Evolutionary conservation across 257 asterid species (phyloP).

Genomic region (Jasminum sambac): DNA sequence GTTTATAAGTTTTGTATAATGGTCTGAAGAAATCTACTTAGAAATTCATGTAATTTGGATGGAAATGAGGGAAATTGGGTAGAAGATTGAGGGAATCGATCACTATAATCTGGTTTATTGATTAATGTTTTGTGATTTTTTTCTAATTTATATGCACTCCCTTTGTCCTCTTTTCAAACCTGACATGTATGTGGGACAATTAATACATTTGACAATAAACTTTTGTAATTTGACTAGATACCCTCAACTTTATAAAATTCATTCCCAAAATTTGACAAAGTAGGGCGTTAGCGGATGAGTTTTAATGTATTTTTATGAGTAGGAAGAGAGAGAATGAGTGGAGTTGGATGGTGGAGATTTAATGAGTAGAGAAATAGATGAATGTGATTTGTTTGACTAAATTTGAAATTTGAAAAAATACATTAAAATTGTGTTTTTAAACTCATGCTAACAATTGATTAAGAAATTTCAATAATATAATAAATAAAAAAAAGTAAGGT

Average conservation of each 20-base stretch:
- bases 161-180: constrained; percentile 32
- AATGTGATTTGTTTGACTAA: too few relatives aligned
- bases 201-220: background rate
- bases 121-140: constrained; percentile 11
- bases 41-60: background rate
- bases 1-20: background rate
- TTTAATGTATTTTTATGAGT: too few relatives aligned
- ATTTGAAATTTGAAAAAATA: too few relatives aligned
- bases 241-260: background rate
- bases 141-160: constrained; percentile 23
- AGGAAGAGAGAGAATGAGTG: too few relatives aligned
- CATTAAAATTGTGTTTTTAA: too few relatives aligned
- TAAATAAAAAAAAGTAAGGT: too few relatives aligned
- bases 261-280: background rate
- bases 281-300: too few relatives aligned
- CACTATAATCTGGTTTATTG: background rate
- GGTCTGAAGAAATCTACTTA: background rate
- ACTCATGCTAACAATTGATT: too few relatives aligned
- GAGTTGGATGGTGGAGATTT: too few relatives aligned
- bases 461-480: too few relatives aligned
- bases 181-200: constrained; percentile 14
- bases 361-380: too few relatives aligned
- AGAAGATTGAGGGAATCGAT: background rate
- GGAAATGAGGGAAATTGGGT: constrained; percentile 9
- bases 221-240: background rate